These are phyloP conservation scores for Monosporascus sp. DNA, from an alignment of 2,329 filamentous ascomycete genomes.

Conservation along the genomic window DNA sequence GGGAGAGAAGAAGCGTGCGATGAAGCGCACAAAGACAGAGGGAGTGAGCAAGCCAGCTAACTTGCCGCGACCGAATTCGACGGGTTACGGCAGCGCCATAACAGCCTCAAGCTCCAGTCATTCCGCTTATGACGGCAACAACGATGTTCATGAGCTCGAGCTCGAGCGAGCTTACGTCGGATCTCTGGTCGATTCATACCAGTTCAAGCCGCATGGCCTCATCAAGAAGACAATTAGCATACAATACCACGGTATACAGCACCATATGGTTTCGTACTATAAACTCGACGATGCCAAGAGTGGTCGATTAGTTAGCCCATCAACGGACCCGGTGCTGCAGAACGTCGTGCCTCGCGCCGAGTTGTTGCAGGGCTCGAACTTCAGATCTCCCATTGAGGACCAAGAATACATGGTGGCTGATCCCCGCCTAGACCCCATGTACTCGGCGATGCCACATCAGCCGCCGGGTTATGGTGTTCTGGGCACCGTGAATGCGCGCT, in stretches of 20 bases:
- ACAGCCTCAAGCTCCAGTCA: background rate
- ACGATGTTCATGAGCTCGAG: conserved; percentile 19
- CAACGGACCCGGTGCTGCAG: conserved; percentile 45
- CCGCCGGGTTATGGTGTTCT: conserved; percentile 1
- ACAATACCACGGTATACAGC: conserved; percentile 65
- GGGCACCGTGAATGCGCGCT: conserved; percentile 5
- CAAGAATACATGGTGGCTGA: conserved; percentile 11
- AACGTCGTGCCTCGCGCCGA: conserved; percentile 51
- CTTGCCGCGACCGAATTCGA: conserved; percentile 20
- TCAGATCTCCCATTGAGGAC: conserved; percentile 62
- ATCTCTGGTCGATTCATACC: conserved; percentile 83
- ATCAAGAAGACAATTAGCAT: conserved; percentile 94
- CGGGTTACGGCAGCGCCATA: conserved; percentile 3
- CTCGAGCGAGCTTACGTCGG: conserved; percentile 56
- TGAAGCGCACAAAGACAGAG: conserved; percentile 58
- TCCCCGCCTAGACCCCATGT: background rate
- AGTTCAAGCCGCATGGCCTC: conserved; percentile 76
- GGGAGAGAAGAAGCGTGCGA: conserved; percentile 79
- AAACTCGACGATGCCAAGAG: conserved; percentile 71
- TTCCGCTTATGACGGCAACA: conserved; percentile 5
- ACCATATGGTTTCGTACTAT: conserved; percentile 89
- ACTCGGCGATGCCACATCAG: background rate
- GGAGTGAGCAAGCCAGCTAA: conserved; percentile 32
- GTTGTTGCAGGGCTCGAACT: conserved; percentile 59
- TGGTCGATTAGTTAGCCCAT: conserved; percentile 54